phyloP scores from a whole-genome alignment of 805 yeast species.

The Candida ficus region DNA sequence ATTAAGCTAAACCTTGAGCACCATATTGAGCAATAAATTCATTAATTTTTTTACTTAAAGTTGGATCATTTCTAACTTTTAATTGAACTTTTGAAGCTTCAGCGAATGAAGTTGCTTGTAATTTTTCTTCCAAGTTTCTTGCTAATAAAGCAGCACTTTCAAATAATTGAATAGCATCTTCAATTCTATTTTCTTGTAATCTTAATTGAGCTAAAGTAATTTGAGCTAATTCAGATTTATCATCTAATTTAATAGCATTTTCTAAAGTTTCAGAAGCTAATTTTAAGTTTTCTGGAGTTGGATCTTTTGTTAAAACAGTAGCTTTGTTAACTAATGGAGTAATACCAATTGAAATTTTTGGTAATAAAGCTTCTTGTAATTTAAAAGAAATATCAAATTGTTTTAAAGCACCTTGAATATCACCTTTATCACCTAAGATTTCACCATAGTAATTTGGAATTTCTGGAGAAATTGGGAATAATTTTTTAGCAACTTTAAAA shows the following conservation, averaged over 20 bases:
- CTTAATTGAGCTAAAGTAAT: slow-evolving; percentile 88
- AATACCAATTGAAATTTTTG: slow-evolving; percentile 75
- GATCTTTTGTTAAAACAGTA: slow-evolving; percentile 55
- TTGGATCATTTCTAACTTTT: slow-evolving; percentile 66
- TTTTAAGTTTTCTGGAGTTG: slow-evolving; percentile 37
- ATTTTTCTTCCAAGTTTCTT: slow-evolving; percentile 79
- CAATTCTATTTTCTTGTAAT: slow-evolving; percentile 76
- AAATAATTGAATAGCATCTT: slow-evolving; percentile 75
- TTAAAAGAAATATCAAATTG: slow-evolving; percentile 85
- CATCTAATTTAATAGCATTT: slow-evolving; percentile 78
- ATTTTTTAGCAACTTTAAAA: slow-evolving; percentile 64
- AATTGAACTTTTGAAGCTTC: slow-evolving; percentile 91
- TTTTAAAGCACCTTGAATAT: slow-evolving; percentile 62
- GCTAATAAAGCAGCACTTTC: slow-evolving; percentile 80
- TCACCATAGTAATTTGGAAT: slow-evolving; percentile 96
- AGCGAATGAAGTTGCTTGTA: slow-evolving; percentile 85
- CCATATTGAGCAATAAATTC: slow-evolving; percentile 46
- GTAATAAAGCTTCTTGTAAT: slow-evolving; percentile 61
- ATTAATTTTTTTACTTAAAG: slow-evolving; percentile 54
- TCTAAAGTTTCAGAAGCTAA: slow-evolving; percentile 63
- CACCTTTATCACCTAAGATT: slow-evolving; percentile 77
- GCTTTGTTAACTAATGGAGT: slow-evolving; percentile 90
- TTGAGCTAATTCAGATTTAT: slow-evolving; percentile 83
- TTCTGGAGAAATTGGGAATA: slow-evolving; percentile 84
- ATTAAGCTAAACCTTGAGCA: slow-evolving; percentile 16